Base-by-base conservation (phyloP, 495 filamentous ascomycete species). In the Viridothelium virens region DNA sequence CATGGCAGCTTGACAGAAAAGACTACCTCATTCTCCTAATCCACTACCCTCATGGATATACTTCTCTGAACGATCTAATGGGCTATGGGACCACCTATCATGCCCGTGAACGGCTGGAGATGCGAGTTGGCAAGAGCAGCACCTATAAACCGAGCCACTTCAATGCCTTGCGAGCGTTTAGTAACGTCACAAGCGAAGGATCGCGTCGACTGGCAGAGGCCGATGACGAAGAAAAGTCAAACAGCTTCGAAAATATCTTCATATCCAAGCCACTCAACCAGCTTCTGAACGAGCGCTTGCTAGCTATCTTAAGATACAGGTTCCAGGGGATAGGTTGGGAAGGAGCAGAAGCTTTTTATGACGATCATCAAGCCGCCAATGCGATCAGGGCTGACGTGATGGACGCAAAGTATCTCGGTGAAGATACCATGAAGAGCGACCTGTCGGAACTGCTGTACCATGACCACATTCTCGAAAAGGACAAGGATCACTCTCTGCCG, bases 1-100 rank as follows among this genome's bases (percentile, higher is more conserved):
- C 91, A 14, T 97, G 93, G 93, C 79, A 86, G 63, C 74, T 97
- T 18, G 71, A 82, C 14, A 73, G 78, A 0, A 74, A 77, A 0
- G 86, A 95, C 36, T 94, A 94, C 71, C 73, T 96, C 50, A 84
- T 95, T 5, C 79, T 96, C 5, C 80, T 96, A 14, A 81, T 96
- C n/a, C 82, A 84, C 61, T 92, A 88, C 69, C 74, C 78, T 0
- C 69, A 72, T 37, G 78, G 76, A 0, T 96, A 96, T 76, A 72
- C 70, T 12, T 71, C 77, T 38, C 71, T 90, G 38, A 78, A 87
- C 14, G 68, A 79, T 53, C 74, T 87, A n/a, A 73, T 73, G 44
- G 61, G 56, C 3, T 72, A 68, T 59, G 66, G 71, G 56, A 61
- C 38, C n/a, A 71, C 68, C 14, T 63, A 71, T 48, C 53, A 59